phyloP scores from a whole-genome alignment of 768 basidiomycete species.

The Phlebiopsis flavidoalba region DNA sequence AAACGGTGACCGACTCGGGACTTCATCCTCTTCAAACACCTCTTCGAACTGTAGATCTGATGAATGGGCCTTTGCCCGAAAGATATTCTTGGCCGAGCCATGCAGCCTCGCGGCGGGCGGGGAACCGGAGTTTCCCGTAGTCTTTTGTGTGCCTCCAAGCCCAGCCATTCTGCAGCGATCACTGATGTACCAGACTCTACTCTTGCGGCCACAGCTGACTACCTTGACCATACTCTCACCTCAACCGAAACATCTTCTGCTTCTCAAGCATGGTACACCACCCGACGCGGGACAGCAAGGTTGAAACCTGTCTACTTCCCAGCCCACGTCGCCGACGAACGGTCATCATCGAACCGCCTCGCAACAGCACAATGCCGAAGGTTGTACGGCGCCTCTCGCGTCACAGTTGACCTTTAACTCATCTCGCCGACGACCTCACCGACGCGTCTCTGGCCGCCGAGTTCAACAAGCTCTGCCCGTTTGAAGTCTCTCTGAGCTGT shows the following conservation, averaged over 20 bases:
- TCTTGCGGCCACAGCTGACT: slow-evolving; percentile 12
- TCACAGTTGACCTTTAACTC: slow-evolving; percentile 13
- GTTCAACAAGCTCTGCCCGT: slow-evolving; percentile 7
- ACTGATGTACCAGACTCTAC: slow-evolving; percentile 8
- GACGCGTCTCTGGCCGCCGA: slow-evolving; percentile 1
- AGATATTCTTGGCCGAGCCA: slow-evolving; percentile 27
- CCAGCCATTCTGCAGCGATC: not conserved
- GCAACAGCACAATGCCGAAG: slow-evolving; percentile 5
- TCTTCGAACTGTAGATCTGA: slow-evolving; percentile 8
- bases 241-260: not conserved
- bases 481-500: slow-evolving; percentile 9
- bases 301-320: slow-evolving; percentile 6
- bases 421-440: slow-evolving; percentile 9
- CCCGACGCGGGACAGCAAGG: not conserved
- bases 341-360: slow-evolving; percentile 25
- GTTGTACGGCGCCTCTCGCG: slow-evolving; percentile 1
- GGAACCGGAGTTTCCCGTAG: not conserved
- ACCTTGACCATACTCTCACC: slow-evolving; percentile 13
- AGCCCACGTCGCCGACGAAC: slow-evolving; percentile 24
- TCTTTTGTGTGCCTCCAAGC: not conserved
- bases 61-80: slow-evolving; percentile 31
- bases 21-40: not conserved
- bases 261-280: not conserved
- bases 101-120: not conserved
- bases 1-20: slow-evolving; percentile 6